Evolutionary conservation across 2,329 filamentous ascomycete species (phyloP).

Genomic region (Fusarium denticulatum): DNA sequence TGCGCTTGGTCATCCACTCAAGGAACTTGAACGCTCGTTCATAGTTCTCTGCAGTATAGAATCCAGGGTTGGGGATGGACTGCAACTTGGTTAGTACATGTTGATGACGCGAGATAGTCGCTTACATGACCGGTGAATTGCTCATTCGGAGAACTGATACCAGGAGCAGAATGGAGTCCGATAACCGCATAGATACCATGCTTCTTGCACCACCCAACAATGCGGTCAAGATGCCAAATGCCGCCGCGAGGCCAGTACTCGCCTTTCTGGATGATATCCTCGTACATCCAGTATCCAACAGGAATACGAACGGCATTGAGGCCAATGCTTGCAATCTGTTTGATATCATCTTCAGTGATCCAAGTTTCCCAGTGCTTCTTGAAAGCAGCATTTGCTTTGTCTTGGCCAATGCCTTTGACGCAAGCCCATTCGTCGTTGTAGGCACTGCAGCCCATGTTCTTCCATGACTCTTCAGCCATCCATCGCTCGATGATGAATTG

Average conservation of each 20-base stretch:
- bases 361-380: constrained; percentile 41
- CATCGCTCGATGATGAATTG: constrained; percentile 44
- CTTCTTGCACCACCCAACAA: constrained; percentile 42
- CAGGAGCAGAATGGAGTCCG: constrained; percentile 40
- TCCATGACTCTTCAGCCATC: constrained; percentile 39
- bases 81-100: fast-evolving
- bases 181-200: constrained; percentile 40
- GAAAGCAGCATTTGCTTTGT: constrained; percentile 36
- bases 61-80: constrained; percentile 51
- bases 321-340: constrained; percentile 35
- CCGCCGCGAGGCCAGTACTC: constrained; percentile 40
- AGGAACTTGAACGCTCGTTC: constrained; percentile 64
- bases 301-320: constrained; percentile 43
- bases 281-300: constrained; percentile 43
- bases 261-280: constrained; percentile 34
- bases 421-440: constrained; percentile 43
- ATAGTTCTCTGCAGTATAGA: constrained; percentile 66
- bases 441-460: constrained; percentile 38
- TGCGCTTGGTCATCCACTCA: constrained; percentile 62
- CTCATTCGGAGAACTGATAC: constrained; percentile 35
- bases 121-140: constrained; percentile 44
- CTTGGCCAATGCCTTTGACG: constrained; percentile 38
- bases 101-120: fast-evolving
- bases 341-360: constrained; percentile 37
- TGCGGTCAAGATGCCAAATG: constrained; percentile 38